Base-by-base conservation (phyloP, 2,329 filamentous ascomycete species). In the Tolypocladium nubicola region DNA sequence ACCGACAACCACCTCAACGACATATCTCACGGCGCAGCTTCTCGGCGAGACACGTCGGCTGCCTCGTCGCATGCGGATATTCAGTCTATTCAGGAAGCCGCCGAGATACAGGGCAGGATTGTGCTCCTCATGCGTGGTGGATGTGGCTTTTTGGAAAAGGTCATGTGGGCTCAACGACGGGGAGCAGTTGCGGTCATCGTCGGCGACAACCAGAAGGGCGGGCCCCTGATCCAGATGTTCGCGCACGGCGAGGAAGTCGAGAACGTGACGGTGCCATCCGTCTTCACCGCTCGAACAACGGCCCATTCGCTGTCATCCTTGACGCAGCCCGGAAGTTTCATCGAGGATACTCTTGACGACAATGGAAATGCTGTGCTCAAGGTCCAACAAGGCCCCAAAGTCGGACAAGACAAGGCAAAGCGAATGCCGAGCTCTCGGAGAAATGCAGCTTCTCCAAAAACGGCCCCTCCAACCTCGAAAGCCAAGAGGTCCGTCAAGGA, bases 61-160 rank as follows among this genome's bases (percentile, higher is more conserved):
- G 68, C 70, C 26, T 71, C 75, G 30, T 68, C 75, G n/a, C 90
- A 96, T 73, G 90, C 90, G 60, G 90, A 97, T 71, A 96, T 96
- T 60, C 90, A 96, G 70, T 93, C 88, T 1, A 78, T 96, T 60
- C 91, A 97, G 72, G 90, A 97, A 73, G 86, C 86, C 56, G 91
- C 93, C 26, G 93, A 97, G 70, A 97, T 99, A 61, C 81, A 86
- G 38, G 94, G 94, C 63, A 97, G 96, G 73, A 84, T 99, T 53
- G 94, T 96, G 2, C 77, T 99, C 55, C 78, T 99, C 57, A 95
- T 90, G 70, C 85, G 94, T 57, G 94, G 94, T 58, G 94, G 93
- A 9, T 99, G 94, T 71, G 94, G 94, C 6, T 99, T 99, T 70
- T 74, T 97, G 59, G 93, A 97, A 69, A 99, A 99, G 73, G 90